phyloP scores from a whole-genome alignment of 1,139 yeast genomes.

The Lizanozyma gosingica region DNA sequence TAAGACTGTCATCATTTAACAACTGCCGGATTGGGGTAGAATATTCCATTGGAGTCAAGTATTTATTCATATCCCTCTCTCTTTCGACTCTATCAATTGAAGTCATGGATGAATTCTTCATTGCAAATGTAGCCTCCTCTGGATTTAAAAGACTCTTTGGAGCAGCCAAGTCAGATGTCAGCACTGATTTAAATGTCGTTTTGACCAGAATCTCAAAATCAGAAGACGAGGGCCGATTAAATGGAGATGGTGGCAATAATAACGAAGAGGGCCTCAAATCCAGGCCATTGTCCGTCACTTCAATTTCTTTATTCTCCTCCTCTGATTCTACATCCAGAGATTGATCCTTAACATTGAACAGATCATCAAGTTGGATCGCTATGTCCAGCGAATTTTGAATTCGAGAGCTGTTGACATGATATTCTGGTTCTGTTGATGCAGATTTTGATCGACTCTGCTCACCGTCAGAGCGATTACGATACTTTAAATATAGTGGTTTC shows the following conservation, averaged over 20 bases:
- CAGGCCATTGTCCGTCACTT: neutral
- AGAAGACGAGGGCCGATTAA: neutral
- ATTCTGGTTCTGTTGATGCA: neutral
- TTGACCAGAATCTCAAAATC: neutral
- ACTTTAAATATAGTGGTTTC: neutral
- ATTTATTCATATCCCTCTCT: neutral
- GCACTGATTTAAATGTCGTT: neutral
- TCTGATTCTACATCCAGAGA: no score
- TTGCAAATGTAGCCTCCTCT: neutral
- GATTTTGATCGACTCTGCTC: neutral
- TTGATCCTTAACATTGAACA: neutral
- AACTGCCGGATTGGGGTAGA: neutral
- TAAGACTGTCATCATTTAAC: neutral
- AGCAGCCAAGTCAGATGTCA: neutral
- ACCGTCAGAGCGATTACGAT: neutral
- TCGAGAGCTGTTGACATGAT: neutral
- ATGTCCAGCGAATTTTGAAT: neutral
- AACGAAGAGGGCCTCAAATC: neutral
- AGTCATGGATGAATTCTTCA: neutral
- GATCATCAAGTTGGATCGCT: neutral
- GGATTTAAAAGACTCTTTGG: neutral
- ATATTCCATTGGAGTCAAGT: neutral
- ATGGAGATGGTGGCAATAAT: neutral
- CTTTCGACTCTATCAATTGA: neutral
- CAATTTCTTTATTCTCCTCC: neutral